Conservation (phyloP, 2,329 filamentous ascomycete species). For the Aspergillus versicolor region DNA sequence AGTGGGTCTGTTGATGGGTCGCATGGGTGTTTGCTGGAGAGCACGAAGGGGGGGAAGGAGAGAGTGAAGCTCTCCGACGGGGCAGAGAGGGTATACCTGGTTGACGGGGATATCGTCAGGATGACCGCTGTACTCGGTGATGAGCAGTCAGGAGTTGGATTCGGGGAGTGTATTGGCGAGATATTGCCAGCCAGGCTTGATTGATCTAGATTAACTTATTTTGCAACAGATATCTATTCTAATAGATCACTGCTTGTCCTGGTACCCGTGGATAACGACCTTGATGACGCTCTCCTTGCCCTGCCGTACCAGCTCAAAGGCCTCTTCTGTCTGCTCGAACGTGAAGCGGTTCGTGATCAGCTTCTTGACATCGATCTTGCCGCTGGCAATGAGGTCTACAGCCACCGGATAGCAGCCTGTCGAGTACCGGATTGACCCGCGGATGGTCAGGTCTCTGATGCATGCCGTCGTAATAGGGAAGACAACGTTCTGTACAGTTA, state of each 20-base stretch:
- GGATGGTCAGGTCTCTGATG: slow-evolving; percentile 30
- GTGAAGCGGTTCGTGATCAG: neutral
- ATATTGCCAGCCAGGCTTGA: neutral
- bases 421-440: slow-evolving; percentile 30
- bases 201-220: neutral
- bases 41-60: slow-evolving; percentile 27
- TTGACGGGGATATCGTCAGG: slow-evolving; percentile 29
- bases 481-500: slow-evolving; percentile 28
- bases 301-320: neutral
- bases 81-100: slow-evolving; percentile 20
- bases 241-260: neutral
- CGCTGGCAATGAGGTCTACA: neutral
- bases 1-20: slow-evolving; percentile 22
- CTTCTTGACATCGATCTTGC: neutral
- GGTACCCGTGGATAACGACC: neutral
- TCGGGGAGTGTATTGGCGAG: slow-evolving; percentile 30
- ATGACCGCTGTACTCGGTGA: slow-evolving; percentile 27
- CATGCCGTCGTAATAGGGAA: slow-evolving; percentile 34
- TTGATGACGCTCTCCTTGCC: neutral
- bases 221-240: neutral
- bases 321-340: neutral
- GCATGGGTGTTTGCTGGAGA: slow-evolving; percentile 30
- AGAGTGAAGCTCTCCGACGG: slow-evolving; percentile 18
- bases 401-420: slow-evolving; percentile 19
- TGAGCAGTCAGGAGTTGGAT: slow-evolving; percentile 25